Evolutionary conservation across 2,329 filamentous ascomycete species (phyloP).

Genomic region (Ustilaginoidea virens): DNA sequence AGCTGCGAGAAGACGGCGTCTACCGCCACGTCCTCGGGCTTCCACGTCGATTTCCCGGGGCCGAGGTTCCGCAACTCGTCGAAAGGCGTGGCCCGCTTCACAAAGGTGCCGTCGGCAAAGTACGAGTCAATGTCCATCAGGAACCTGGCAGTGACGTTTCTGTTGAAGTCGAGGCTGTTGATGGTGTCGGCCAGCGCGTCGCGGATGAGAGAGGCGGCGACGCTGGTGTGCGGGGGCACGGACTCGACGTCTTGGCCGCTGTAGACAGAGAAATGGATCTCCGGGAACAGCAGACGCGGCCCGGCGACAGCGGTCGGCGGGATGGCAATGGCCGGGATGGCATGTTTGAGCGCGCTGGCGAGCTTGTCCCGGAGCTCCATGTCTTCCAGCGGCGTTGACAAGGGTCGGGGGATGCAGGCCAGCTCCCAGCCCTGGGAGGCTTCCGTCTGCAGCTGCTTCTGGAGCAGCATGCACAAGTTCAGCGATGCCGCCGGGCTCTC

Average conservation of each 20-base stretch:
- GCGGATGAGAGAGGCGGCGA: slow-evolving; percentile 70
- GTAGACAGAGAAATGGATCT: slow-evolving; percentile 90
- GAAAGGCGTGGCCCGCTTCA: slow-evolving; percentile 84
- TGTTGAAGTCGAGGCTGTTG: slow-evolving; percentile 86
- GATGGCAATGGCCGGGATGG: slow-evolving; percentile 60
- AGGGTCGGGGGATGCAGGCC: slow-evolving; percentile 50
- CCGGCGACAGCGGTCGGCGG: slow-evolving; percentile 64
- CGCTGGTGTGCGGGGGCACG: slow-evolving; percentile 60
- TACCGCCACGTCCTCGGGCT: slow-evolving; percentile 93
- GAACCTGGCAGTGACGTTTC: slow-evolving; percentile 71
- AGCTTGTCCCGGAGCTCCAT: slow-evolving; percentile 44
- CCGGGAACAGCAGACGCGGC: slow-evolving; percentile 66
- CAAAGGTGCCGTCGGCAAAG: slow-evolving; percentile 78
- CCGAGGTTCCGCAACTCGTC: slow-evolving; percentile 67
- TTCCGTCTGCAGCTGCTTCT: slow-evolving; percentile 73
- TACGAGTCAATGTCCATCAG: slow-evolving; percentile 92
- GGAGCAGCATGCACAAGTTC: slow-evolving; percentile 67
- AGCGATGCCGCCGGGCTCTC: slow-evolving; percentile 45
- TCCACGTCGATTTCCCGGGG: slow-evolving; percentile 64
- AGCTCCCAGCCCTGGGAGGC: slow-evolving; percentile 61
- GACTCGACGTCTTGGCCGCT: slow-evolving; percentile 75
- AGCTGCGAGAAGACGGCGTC: slow-evolving; percentile 95
- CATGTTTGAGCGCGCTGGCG: slow-evolving; percentile 52
- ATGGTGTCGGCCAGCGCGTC: slow-evolving; percentile 85
- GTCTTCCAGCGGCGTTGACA: slow-evolving; percentile 47